A percentile compares a stretch with the other conserved stretches of the same genome.
Evolutionary conservation across 805 yeast genomes (phyloP).

Genomic region (Hemisphaericaspora nanyangensis): DNA sequence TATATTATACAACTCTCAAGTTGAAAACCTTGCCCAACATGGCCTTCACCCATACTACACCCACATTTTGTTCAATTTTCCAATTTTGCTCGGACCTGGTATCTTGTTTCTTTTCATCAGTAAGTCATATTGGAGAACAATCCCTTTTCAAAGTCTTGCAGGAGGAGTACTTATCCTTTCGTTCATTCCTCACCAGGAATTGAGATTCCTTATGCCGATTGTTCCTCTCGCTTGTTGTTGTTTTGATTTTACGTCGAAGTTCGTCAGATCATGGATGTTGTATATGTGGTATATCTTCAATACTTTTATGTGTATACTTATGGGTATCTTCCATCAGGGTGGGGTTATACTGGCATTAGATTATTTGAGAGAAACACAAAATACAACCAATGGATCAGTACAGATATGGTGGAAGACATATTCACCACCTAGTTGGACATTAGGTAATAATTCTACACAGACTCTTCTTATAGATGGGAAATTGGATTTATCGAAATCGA

Average conservation of each 20-base stretch:
- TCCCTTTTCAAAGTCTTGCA: slow-evolving; percentile 55
- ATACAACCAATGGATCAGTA: slow-evolving; percentile 20
- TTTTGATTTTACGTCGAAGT: slow-evolving; percentile 34
- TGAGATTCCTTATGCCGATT: slow-evolving; percentile 79
- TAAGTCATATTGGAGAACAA: slow-evolving; percentile 40
- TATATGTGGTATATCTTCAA: slow-evolving; percentile 65
- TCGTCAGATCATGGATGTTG: slow-evolving; percentile 19
- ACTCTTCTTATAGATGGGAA: slow-evolving; percentile 12
- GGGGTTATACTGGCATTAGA: slow-evolving; percentile 74
- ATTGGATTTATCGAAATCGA: slow-evolving; percentile 7
- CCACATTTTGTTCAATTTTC: slow-evolving; percentile 72
- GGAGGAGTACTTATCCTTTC: slow-evolving; percentile 67
- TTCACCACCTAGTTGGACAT: slow-evolving; percentile 87
- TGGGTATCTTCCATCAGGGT: slow-evolving; percentile 87
- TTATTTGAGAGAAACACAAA: slow-evolving; percentile 23
- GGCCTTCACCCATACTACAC: slow-evolving; percentile 80
- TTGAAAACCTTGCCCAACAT: slow-evolving; percentile 62
- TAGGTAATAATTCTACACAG: slow-evolving; percentile 28
- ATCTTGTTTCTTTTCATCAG: slow-evolving; percentile 46
- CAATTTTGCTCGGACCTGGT: slow-evolving; percentile 78
- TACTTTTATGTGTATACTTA: slow-evolving; percentile 49
- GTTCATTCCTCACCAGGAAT: slow-evolving; percentile 84
- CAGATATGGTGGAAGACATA: slow-evolving; percentile 93
- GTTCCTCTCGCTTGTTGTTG: slow-evolving; percentile 67
- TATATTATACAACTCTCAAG: slow-evolving; percentile 60